Conservation (phyloP, 306 rosid genomes). For the Trifolium pratense region DNA sequence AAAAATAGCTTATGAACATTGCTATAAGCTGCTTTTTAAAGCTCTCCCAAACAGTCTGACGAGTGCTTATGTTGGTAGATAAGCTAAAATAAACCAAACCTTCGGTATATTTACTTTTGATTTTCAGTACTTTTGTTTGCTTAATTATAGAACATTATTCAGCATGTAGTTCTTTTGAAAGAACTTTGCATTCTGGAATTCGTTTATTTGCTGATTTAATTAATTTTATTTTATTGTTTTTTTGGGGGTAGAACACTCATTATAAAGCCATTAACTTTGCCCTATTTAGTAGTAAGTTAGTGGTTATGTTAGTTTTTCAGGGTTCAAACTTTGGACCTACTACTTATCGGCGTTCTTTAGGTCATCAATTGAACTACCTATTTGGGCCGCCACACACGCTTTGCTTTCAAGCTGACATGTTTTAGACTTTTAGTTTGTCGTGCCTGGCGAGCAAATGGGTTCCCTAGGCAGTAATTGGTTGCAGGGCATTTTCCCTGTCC, state of each 20-base stretch:
- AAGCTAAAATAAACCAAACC: no score
- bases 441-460: no score
- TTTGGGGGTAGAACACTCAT: background rate
- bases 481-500: no score
- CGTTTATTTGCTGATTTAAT: background rate
- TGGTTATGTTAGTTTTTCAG: background rate
- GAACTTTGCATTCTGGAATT: background rate
- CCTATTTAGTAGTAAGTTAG: background rate
- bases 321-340: background rate
- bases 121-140: background rate
- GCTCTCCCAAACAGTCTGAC: no score
- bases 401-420: background rate
- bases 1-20: no score
- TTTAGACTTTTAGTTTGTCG: no score
- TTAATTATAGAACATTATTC: background rate
- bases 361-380: background rate
- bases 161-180: background rate
- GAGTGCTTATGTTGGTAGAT: no score
- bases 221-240: background rate
- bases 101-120: no score
- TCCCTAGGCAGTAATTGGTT: no score
- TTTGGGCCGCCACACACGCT: background rate
- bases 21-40: no score
- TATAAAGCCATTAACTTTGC: background rate
- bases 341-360: background rate